These are phyloP conservation scores for Neurospora tetrasperma DNA, from an alignment of 495 filamentous ascomycete species.

Conservation along the genomic window DNA sequence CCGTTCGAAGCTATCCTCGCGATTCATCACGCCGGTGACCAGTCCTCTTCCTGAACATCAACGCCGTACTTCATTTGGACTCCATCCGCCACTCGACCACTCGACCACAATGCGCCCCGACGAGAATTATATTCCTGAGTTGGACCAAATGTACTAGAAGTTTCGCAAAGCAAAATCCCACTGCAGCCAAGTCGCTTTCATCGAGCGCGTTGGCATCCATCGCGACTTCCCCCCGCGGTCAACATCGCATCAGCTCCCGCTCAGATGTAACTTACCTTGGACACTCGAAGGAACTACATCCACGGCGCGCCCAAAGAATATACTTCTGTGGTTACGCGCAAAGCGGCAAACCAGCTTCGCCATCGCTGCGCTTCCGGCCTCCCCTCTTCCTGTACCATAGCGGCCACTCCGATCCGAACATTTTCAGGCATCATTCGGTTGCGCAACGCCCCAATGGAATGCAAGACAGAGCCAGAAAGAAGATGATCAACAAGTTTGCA, in stretches of 20 bases:
- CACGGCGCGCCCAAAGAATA: background rate
- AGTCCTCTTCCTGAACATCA: background rate
- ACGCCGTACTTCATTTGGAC: too few relatives aligned
- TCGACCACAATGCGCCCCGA: too few relatives aligned
- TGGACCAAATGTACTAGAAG: too few relatives aligned
- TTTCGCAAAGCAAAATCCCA: too few relatives aligned
- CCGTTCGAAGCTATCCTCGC: too few relatives aligned
- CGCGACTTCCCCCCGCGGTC: background rate
- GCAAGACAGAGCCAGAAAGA: too few relatives aligned
- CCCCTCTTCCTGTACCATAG: background rate
- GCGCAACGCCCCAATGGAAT: too few relatives aligned
- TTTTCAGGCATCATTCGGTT: background rate
- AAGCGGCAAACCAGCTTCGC: background rate
- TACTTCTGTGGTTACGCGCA: background rate
- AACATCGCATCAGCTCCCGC: background rate
- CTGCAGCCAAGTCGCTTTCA: too few relatives aligned
- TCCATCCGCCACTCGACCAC: too few relatives aligned
- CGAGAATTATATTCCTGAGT: too few relatives aligned
- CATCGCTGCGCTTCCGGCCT: background rate
- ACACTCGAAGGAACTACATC: background rate
- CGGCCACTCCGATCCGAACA: background rate
- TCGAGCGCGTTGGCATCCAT: background rate
- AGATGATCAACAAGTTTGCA: too few relatives aligned
- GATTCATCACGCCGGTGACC: too few relatives aligned
- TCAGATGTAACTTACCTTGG: background rate